These are phyloP conservation scores for Xenosphaeropsis pyriputrescens DNA, from an alignment of 2,329 filamentous ascomycete genomes.

Conservation along the genomic window DNA sequence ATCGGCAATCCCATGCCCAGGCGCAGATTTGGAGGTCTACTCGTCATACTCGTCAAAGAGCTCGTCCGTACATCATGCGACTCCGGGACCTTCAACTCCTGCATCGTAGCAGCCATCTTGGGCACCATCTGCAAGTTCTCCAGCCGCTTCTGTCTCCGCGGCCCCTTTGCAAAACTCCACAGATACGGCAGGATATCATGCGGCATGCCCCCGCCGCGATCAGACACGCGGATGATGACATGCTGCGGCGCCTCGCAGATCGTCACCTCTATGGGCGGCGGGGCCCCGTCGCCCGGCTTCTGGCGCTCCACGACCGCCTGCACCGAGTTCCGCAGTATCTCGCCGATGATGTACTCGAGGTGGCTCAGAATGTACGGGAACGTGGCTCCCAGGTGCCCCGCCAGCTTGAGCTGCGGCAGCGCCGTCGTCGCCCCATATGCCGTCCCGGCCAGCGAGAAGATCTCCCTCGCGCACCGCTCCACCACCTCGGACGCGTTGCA, in stretches of 20 bases:
- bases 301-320: constrained; percentile 78
- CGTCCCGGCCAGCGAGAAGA: constrained; percentile 57
- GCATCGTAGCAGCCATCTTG: constrained; percentile 82
- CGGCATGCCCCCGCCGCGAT: constrained; percentile 85
- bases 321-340: constrained; percentile 87
- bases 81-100: constrained; percentile 37
- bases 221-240: constrained; percentile 90
- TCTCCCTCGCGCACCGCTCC: constrained; percentile 63
- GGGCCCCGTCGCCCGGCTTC: constrained; percentile 26
- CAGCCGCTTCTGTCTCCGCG: constrained; percentile 62
- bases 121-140: constrained; percentile 78
- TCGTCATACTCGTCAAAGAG: constrained; percentile 68
- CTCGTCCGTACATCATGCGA: constrained; percentile 9
- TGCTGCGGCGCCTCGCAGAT: constrained; percentile 91
- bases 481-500: constrained; percentile 87
- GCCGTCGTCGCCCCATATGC: constrained; percentile 57
- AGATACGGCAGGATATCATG: constrained; percentile 74
- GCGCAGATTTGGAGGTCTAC: constrained; percentile 70
- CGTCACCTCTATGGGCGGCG: constrained; percentile 82
- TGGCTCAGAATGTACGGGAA: constrained; percentile 96
- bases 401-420: constrained; percentile 69
- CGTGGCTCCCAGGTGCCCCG: constrained; percentile 75
- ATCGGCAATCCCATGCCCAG: constrained; percentile 89
- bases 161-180: constrained; percentile 95
- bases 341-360: constrained; percentile 92